A percentile compares a stretch with the other conserved stretches of the same genome.
phyloP scores from a whole-genome alignment of 2,329 filamentous ascomycete genomes.

The Raffaelea ambrosiae region DNA sequence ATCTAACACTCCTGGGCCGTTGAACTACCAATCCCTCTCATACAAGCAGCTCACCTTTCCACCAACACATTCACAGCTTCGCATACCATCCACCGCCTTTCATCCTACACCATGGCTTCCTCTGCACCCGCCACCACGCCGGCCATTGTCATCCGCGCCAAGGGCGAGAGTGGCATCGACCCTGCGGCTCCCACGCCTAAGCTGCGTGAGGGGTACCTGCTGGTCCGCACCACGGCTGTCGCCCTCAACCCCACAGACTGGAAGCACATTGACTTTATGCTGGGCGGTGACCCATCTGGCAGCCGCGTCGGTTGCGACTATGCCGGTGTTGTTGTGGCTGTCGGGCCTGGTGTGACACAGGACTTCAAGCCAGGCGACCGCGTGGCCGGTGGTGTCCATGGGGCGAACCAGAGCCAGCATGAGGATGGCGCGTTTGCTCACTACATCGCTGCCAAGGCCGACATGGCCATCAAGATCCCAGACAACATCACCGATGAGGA shows the following conservation, averaged over 20 bases:
- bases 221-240: conserved; percentile 17
- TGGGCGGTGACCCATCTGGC: conserved; percentile 6
- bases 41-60: too few relatives aligned
- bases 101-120: conserved; percentile 7
- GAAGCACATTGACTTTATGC: conserved; percentile 13
- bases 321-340: conserved; percentile 35
- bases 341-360: conserved; percentile 33
- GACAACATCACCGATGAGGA: conserved; percentile 36
- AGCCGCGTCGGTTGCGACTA: conserved; percentile 32
- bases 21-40: too few relatives aligned
- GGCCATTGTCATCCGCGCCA: conserved; percentile 16
- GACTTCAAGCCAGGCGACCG: conserved; percentile 38
- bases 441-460: conserved; percentile 27
- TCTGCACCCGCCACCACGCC: conserved; percentile 13
- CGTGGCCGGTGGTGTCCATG: conserved; percentile 31
- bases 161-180: conserved; percentile 13
- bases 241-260: conserved; percentile 22
- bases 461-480: conserved; percentile 34
- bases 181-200: conserved; percentile 14
- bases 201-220: conserved; percentile 19
- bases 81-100: too few relatives aligned
- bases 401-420: conserved; percentile 17
- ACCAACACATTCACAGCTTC: too few relatives aligned
- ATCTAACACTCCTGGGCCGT: not conserved
- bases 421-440: conserved; percentile 36